Evolutionary conservation across 805 yeast genomes (phyloP).

Genomic region (Metschnikowia lachancei): DNA sequence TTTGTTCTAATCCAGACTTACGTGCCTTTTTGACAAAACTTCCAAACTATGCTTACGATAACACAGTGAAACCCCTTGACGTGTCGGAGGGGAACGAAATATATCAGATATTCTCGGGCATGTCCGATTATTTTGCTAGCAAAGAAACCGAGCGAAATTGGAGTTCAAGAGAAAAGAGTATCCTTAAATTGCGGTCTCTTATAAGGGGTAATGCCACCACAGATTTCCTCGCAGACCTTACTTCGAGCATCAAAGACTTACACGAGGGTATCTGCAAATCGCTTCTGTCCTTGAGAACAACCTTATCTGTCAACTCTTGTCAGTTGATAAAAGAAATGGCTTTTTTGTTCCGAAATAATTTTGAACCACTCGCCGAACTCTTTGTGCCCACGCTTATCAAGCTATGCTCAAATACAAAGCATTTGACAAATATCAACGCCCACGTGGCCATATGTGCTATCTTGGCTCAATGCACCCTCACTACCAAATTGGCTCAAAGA

Average conservation of each 20-base stretch:
- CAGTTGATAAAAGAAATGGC: constrained; percentile 70
- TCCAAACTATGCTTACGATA: constrained; percentile 39
- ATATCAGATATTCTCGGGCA: constrained; percentile 17
- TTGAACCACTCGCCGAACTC: constrained; percentile 52
- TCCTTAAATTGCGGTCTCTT: constrained; percentile 55
- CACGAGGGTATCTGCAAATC: constrained; percentile 64
- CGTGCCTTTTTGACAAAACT: constrained; percentile 2
- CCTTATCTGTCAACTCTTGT: constrained; percentile 73
- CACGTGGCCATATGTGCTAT: constrained; percentile 55
- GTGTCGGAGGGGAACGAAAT: constrained; percentile 26
- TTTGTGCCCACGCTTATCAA: constrained; percentile 49
- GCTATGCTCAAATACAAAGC: constrained; percentile 59
- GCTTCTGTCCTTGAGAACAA: constrained; percentile 74
- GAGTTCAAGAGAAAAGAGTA: constrained; percentile 64
- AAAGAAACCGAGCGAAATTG: constrained; percentile 89
- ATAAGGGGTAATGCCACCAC: constrained; percentile 54
- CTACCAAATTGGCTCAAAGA: constrained; percentile 48
- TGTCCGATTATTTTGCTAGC: constrained; percentile 49
- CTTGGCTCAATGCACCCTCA: constrained; percentile 53
- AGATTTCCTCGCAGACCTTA: constrained; percentile 40
- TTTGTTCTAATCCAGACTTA: constrained; percentile 3
- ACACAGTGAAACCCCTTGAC: constrained; percentile 30
- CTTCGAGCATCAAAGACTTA: constrained; percentile 25
- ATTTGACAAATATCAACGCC: constrained; percentile 59
- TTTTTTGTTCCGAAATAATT: constrained; percentile 33